Conservation (phyloP, 1,139 yeast genomes). For the Kurtzmaniella quercitrusa region DNA sequence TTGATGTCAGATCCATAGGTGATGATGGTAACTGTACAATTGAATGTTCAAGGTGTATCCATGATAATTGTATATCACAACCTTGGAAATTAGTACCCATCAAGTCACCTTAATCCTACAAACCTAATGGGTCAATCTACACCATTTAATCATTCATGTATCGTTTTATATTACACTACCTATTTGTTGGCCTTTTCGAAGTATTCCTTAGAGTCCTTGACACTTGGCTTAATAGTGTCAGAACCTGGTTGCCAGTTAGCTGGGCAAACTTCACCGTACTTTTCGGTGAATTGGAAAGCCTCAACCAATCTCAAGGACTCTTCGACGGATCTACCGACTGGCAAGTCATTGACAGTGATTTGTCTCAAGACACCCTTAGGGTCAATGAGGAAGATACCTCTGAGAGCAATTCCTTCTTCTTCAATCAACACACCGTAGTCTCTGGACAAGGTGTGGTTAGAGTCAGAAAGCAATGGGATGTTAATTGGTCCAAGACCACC, state of each 20-base stretch:
- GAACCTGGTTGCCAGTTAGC: conserved; percentile 99
- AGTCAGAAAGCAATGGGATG: conserved; percentile 93
- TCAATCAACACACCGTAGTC: conserved; percentile 97
- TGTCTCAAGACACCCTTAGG: conserved; percentile 94
- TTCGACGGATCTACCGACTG: conserved; percentile 98
- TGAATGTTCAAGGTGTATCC: no score
- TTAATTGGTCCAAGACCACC: conserved; percentile 97
- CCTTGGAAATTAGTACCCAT: not conserved
- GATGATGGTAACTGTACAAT: no score
- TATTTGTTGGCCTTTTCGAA: conserved; percentile 39
- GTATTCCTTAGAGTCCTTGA: conserved; percentile 78
- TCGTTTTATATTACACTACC: not conserved
- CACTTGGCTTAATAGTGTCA: conserved; percentile 89
- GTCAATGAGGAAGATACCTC: conserved; percentile 97
- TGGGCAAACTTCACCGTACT: conserved; percentile 98
- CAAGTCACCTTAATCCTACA: no score
- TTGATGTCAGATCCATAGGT: no score
- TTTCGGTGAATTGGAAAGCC: conserved; percentile 98
- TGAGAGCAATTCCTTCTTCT: conserved; percentile 94
- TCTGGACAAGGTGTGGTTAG: conserved; percentile 89
- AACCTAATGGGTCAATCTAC: no score
- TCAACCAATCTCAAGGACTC: conserved; percentile 96
- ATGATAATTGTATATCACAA: no score
- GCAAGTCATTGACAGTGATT: conserved; percentile 94
- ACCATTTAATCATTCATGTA: no score